Percentiles rank a stretch among this genome's conserved stretches.
These are phyloP conservation scores for Arthrocladium fulminans DNA, from an alignment of 2,329 filamentous ascomycete genomes.

Conservation along the genomic window DNA sequence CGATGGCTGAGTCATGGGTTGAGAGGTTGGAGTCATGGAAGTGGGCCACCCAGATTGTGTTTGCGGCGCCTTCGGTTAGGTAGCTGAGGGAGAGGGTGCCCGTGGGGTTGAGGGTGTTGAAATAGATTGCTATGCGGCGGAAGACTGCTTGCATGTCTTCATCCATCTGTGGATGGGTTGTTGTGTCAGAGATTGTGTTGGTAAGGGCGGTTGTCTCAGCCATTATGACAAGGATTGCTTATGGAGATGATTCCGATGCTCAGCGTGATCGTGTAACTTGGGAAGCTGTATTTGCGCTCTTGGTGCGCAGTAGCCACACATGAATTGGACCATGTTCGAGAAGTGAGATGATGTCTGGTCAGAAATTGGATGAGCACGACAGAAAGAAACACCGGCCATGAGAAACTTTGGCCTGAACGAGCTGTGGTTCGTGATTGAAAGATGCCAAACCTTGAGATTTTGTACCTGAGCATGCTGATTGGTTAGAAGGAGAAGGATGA, in stretches of 20 bases:
- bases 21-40: constrained; percentile 24
- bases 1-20: constrained; percentile 13
- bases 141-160: neutral
- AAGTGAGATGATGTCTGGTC: too few species aligned
- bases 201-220: neutral
- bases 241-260: neutral
- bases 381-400: too few species aligned
- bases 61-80: constrained; percentile 63
- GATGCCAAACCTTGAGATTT: neutral
- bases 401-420: neutral
- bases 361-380: too few species aligned
- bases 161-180: neutral
- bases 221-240: neutral
- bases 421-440: neutral
- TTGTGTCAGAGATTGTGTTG: neutral
- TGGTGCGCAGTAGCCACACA: too few species aligned
- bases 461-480: neutral
- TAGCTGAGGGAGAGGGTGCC: constrained; percentile 27
- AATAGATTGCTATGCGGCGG: neutral
- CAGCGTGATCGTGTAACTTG: too few species aligned
- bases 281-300: too few species aligned
- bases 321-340: too few species aligned
- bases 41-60: constrained; percentile 50
- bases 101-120: constrained; percentile 1
- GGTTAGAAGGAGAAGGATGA: too few species aligned